A percentile compares a stretch with the other conserved stretches of the same genome.
phyloP scores from a whole-genome alignment of 352 stramenopile genomes.

The Globisporangium spinosum region DNA sequence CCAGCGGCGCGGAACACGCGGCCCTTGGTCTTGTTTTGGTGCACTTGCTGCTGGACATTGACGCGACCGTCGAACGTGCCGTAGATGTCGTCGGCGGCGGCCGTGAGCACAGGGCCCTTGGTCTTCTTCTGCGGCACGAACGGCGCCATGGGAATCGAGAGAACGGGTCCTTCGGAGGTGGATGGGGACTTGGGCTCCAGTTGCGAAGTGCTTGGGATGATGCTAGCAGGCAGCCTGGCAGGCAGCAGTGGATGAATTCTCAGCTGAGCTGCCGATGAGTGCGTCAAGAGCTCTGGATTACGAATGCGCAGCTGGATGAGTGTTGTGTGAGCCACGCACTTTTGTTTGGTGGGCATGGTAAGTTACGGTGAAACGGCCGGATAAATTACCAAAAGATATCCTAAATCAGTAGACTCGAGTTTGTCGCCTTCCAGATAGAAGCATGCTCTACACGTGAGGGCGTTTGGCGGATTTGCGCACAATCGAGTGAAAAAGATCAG shows the following conservation, averaged over 20 bases:
- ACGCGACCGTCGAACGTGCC: slow-evolving; percentile 5
- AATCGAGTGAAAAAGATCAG: too few species aligned
- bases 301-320: background rate
- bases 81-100: slow-evolving; percentile 7
- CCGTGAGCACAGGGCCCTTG: background rate
- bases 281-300: background rate
- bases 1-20: slow-evolving; percentile 10
- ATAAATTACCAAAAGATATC: background rate
- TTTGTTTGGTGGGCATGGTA: background rate
- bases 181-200: background rate
- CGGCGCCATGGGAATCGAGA: background rate
- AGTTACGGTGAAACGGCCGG: background rate
- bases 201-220: slow-evolving; percentile 5
- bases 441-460: too few species aligned
- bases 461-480: too few species aligned
- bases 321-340: background rate
- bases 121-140: slow-evolving; percentile 7
- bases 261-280: slow-evolving; percentile 1
- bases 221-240: too few species aligned
- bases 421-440: too few species aligned
- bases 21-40: background rate
- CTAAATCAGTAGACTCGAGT: background rate
- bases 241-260: background rate
- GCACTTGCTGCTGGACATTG: background rate
- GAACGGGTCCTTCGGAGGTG: background rate